Base-by-base conservation (phyloP, 106 monocot species). In the Triglochin maritima region DNA sequence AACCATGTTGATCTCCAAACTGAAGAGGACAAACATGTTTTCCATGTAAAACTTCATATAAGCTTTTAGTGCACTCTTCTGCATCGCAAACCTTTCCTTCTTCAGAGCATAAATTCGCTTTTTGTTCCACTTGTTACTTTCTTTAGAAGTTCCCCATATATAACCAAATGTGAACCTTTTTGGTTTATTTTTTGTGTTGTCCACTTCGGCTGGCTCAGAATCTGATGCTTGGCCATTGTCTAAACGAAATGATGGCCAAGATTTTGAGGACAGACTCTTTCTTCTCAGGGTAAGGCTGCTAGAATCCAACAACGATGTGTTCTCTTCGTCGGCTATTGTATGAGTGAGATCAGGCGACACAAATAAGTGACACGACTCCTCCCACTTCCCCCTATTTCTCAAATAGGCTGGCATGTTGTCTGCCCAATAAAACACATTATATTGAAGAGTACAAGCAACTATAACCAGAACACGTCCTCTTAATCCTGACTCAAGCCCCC, bases 61-160 rank as follows among this genome's bases (percentile, higher is more conserved):
- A 50, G 79, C 76, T 59, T 81, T 96, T 47, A 96, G 50, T 57
- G 87, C 81, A 53, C 57, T 78, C 70, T 78, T 96, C 67, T 96
- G 95, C 64, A 81, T 82, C 65, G 90, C 90, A 76, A 87, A 81
- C 68, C 95, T 85, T 64, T 96, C 95, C 49, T 80, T 90, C 72
- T 63, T 87, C 71, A 90, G 67, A 69, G 83, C 69, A 79, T 78
- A 65, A 16, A 96, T 84, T 9, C 71, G 77, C 50, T 77, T 87
- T 70, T 87, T 96, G 66, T 90, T 85, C 95, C 95, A 96, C 69
- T 90, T 96, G 43, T 90, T 82, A 77, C 85, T 87, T 69, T 90
- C 95, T 70, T 75, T 90, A 41, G 78, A 78, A 74, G 80, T 81
- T 51, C 95, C 95, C 95, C 95, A 96, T 50, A 90, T 71, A 48